A percentile compares a stretch with the other conserved stretches of the same genome.
phyloP scores from a whole-genome alignment of 2,329 filamentous ascomycete genomes.

The Phialophora macrospora region DNA sequence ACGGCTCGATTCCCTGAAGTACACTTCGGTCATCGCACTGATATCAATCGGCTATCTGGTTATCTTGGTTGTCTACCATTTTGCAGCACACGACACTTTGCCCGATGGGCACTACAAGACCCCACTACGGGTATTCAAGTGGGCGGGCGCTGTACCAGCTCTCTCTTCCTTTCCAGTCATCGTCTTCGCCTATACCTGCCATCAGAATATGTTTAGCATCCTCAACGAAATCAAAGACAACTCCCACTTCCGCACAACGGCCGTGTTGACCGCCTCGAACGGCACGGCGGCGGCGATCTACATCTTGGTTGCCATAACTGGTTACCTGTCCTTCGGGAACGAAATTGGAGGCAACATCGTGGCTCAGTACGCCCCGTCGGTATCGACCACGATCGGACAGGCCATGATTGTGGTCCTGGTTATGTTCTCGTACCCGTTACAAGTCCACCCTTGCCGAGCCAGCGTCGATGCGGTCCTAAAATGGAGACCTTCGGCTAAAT shows the following conservation, averaged over 20 bases:
- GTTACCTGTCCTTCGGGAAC: constrained; percentile 94
- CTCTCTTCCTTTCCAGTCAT: constrained; percentile 91
- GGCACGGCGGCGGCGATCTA: constrained; percentile 88
- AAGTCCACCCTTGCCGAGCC: constrained; percentile 95
- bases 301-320: constrained; percentile 88
- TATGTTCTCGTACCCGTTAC: constrained; percentile 93
- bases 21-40: constrained; percentile 89
- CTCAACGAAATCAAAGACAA: constrained; percentile 91
- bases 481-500: constrained; percentile 70
- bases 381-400: constrained; percentile 88
- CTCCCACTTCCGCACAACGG: constrained; percentile 75
- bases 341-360: constrained; percentile 91
- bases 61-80: constrained; percentile 91
- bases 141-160: constrained; percentile 77
- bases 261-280: constrained; percentile 81
- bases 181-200: constrained; percentile 98
- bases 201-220: constrained; percentile 99
- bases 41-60: constrained; percentile 94
- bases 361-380: constrained; percentile 79
- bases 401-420: constrained; percentile 95
- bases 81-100: constrained; percentile 74
- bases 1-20: constrained; percentile 92
- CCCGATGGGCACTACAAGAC: constrained; percentile 64
- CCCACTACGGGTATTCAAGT: constrained; percentile 74
- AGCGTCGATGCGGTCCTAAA: constrained; percentile 91